Evolutionary conservation across 2,329 filamentous ascomycete genomes (phyloP).

Genomic region (Fusarium chlamydosporum): DNA sequence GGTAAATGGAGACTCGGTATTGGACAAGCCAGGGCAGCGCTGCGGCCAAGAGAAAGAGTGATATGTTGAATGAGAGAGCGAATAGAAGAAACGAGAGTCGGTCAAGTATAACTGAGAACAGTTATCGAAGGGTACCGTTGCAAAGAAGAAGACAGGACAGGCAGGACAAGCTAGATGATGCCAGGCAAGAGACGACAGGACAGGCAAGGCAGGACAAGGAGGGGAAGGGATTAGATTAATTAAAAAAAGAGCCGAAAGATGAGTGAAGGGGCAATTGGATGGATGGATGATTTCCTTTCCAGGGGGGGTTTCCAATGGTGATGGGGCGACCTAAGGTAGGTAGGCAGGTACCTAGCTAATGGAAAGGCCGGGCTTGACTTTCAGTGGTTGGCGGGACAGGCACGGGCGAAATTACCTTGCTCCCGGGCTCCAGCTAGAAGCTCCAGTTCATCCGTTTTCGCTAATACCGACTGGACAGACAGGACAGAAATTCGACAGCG

Average conservation of each 20-base stretch:
- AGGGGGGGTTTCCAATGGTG: slow-evolving; percentile 44
- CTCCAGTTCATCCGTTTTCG: slow-evolving; percentile 24
- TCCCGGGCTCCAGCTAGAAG: slow-evolving; percentile 23
- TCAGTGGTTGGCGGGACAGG: slow-evolving; percentile 47
- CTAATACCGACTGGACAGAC: slow-evolving; percentile 24
- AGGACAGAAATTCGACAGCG: slow-evolving; percentile 7
- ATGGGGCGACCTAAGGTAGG: slow-evolving; percentile 50
- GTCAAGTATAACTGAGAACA: slow-evolving; percentile 2
- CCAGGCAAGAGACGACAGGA: slow-evolving; percentile 7
- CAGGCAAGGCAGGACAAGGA: slow-evolving; percentile 19
- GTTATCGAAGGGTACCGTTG: slow-evolving; percentile 23
- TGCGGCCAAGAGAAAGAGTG: slow-evolving; percentile 9
- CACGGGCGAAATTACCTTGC: slow-evolving; percentile 47
- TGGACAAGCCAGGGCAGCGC: slow-evolving; percentile 12
- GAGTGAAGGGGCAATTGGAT: slow-evolving; percentile 48
- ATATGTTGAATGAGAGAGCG: slow-evolving; percentile 7
- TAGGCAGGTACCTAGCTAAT: too few relatives aligned
- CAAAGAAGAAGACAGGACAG: slow-evolving; percentile 23
- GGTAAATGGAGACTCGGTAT: slow-evolving; percentile 13
- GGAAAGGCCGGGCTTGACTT: slow-evolving; percentile 20
- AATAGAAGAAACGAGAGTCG: slow-evolving; percentile 14
- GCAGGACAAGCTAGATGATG: slow-evolving; percentile 5
- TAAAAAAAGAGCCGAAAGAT: slow-evolving; percentile 26
- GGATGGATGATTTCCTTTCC: slow-evolving; percentile 50
- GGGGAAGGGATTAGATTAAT: slow-evolving; percentile 39